Base-by-base conservation (phyloP, 257 asterid species). In the Gynochthodes officinalis region DNA sequence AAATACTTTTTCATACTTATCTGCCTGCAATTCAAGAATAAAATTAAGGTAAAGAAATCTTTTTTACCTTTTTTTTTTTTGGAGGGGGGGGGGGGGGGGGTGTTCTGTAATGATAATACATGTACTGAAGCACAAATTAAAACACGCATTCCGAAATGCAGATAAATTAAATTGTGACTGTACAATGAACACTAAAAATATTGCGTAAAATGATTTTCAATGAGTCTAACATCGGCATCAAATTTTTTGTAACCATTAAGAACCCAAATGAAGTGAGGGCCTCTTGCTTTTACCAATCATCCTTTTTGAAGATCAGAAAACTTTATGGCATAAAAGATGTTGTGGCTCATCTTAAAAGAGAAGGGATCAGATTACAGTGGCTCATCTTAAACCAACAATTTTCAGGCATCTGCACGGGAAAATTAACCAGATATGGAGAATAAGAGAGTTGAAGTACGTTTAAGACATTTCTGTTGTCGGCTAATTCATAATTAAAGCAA, bases 1-100 rank as follows among this genome's bases (percentile, higher is more conserved):
- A 72, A 93, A 84, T 46, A 93, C 82, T 81, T 89, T 81, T 81
- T 91, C 97, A 60, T 89, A 91, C 69, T 89, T 91, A 82, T 93
- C 98, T 74, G 98, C 98, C 98, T 93, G 86, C 77, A 83, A 69
- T 66, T 18, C 10, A 54, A 16, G 27, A n/a, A 49, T 32, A 64
- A 37, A 67, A 53, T 53, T 55, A 69, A 57, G 75, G 69, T 27
- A 18, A 32, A 48, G 44, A 66, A 14, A 37, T 44, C 21, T 58
- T 32, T 63, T n/a, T n/a, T n/a, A n/a, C n/a, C n/a, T n/a, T n/a
- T n/a, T n/a, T n/a, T n/a, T n/a, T n/a, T n/a, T n/a, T n/a, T n/a
- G n/a, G n/a, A n/a, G n/a, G n/a, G n/a, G n/a, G n/a, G n/a, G n/a
- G n/a, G n/a, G n/a, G n/a, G n/a, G n/a, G n/a, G n/a, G n/a, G n/a